Evolutionary conservation across 2,329 filamentous ascomycete species (phyloP).

Genomic region (Neonectria faginata): DNA sequence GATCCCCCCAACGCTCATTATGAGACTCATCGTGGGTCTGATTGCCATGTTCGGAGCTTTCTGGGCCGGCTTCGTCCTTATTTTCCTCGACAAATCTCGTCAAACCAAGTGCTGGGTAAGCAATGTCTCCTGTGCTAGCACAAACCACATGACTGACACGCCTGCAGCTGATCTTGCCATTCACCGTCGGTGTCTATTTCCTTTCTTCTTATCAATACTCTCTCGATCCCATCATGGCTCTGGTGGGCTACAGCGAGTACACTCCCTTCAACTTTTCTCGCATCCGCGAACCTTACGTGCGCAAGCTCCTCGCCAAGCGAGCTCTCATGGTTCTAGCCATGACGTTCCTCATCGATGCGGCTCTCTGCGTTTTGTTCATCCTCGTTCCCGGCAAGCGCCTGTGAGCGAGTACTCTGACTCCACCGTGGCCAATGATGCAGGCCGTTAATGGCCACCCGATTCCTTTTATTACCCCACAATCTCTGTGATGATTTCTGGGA

Average conservation of each 20-base stretch:
- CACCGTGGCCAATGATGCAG: slow-evolving; percentile 41
- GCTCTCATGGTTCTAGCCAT: slow-evolving; percentile 83
- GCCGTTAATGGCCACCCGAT: slow-evolving; percentile 38
- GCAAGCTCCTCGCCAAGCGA: slow-evolving; percentile 84
- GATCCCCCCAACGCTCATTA: slow-evolving; percentile 88
- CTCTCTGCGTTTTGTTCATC: slow-evolving; percentile 90
- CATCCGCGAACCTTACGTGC: slow-evolving; percentile 91
- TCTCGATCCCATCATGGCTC: slow-evolving; percentile 89
- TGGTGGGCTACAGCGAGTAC: slow-evolving; percentile 94
- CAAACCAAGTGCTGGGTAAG: slow-evolving; percentile 86
- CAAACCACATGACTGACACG: slow-evolving; percentile 25
- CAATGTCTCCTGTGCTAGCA: slow-evolving; percentile 31
- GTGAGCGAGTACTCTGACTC: slow-evolving; percentile 52
- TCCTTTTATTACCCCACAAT: slow-evolving; percentile 27
- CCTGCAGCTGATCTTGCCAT: slow-evolving; percentile 79
- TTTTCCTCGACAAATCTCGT: slow-evolving; percentile 85
- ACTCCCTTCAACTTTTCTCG: slow-evolving; percentile 92
- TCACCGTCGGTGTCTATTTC: slow-evolving; percentile 90
- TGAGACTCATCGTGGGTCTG: slow-evolving; percentile 86
- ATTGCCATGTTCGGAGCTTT: slow-evolving; percentile 88
- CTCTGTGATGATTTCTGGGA: slow-evolving; percentile 33
- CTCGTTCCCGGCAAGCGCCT: slow-evolving; percentile 91
- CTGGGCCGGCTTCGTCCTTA: slow-evolving; percentile 93
- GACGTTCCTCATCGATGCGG: slow-evolving; percentile 81
- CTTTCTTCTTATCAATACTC: slow-evolving; percentile 95